A percentile compares a stretch with the other conserved stretches of the same genome.
Evolutionary conservation across 2,329 filamentous ascomycete species (phyloP).

Genomic region (Colletotrichum sp.): DNA sequence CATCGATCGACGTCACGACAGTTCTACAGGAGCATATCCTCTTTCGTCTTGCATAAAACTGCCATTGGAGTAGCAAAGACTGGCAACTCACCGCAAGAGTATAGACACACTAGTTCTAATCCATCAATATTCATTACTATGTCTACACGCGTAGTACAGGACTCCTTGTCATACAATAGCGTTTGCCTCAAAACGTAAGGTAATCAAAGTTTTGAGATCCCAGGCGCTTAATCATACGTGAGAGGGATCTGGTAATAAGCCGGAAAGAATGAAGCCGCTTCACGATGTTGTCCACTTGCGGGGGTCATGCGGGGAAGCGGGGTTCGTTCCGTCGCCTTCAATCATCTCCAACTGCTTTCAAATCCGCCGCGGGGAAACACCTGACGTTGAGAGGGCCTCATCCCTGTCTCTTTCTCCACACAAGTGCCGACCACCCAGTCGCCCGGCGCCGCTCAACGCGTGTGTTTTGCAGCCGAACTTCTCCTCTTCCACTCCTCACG

Average conservation of each 20-base stretch:
- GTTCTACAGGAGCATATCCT: rapidly evolving
- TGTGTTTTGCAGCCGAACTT: background rate
- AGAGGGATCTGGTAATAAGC: background rate
- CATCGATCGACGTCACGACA: rapidly evolving
- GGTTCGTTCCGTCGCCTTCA: background rate
- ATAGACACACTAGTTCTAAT: background rate
- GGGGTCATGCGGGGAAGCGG: conserved; percentile 4
- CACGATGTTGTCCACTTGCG: background rate
- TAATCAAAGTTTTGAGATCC: background rate
- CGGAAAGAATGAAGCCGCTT: background rate
- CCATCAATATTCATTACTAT: background rate
- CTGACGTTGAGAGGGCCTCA: background rate
- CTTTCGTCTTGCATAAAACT: background rate
- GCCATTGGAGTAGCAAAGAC: rapidly evolving
- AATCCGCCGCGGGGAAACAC: background rate
- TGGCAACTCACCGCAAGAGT: background rate
- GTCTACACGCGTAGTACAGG: background rate
- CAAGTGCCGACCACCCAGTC: conserved; percentile 1
- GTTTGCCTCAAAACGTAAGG: background rate
- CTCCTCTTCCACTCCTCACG: conserved; percentile 10
- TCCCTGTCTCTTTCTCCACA: conserved; percentile 4
- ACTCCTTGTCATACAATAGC: rapidly evolving
- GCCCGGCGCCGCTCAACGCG: background rate
- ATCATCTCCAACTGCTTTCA: conserved; percentile 6
- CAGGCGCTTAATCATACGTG: background rate